Evolutionary conservation across 129 eudicot species (phyloP).

Genomic region (Kitagawia praeruptora): DNA sequence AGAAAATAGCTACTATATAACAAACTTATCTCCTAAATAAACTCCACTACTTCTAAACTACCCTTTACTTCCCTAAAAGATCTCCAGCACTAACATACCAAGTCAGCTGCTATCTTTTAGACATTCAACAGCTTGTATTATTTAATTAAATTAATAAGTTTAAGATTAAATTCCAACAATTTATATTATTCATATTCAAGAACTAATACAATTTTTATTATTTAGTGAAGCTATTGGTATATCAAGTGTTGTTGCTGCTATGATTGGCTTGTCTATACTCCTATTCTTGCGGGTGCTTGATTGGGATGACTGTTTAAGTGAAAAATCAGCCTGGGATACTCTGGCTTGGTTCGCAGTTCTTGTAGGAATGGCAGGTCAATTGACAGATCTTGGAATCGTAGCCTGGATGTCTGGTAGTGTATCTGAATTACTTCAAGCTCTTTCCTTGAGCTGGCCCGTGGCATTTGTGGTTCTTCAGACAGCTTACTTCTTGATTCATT

Average conservation of each 20-base stretch:
- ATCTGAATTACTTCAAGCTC: conserved; percentile 58
- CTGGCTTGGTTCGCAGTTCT: conserved; percentile 95
- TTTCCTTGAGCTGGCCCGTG: conserved; percentile 87
- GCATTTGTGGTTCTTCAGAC: conserved; percentile 85
- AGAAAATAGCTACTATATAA: too few species aligned
- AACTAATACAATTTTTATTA: too few species aligned
- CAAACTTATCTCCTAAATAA: too few species aligned
- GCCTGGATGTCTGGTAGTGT: conserved; percentile 85
- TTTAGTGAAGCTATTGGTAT: conserved; percentile 73
- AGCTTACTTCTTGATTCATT: conserved; percentile 74
- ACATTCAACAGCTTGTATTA: too few species aligned
- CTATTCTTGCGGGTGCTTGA: conserved; percentile 72
- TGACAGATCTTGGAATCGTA: conserved; percentile 79
- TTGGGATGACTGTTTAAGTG: conserved; percentile 91
- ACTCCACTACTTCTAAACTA: too few species aligned
- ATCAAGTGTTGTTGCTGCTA: conserved; percentile 94
- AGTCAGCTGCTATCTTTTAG: too few species aligned
- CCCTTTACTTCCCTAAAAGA: too few species aligned
- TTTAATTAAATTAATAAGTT: too few species aligned
- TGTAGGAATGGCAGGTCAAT: conserved; percentile 92
- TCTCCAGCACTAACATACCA: too few species aligned
- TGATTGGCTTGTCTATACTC: conserved; percentile 85
- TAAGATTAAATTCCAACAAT: too few species aligned
- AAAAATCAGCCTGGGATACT: conserved; percentile 98
- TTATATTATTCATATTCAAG: too few species aligned